Conservation (phyloP, 2,329 filamentous ascomycete species). For the Venturia asperata region DNA sequence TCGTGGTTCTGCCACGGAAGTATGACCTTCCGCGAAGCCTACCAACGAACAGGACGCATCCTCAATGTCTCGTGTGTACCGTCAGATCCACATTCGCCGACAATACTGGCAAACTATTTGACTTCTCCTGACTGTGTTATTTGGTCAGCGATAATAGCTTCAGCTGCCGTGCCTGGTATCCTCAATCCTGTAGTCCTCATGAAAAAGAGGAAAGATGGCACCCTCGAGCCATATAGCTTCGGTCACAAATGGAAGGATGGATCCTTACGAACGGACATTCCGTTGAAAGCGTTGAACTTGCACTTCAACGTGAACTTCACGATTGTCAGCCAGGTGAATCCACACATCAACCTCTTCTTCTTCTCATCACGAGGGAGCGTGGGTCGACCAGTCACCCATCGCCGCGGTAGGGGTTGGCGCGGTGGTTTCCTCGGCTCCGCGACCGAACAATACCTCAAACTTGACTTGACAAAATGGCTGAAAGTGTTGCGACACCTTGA, state of each 20-base stretch:
- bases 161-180: conserved; percentile 91
- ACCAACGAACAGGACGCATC: conserved; percentile 85
- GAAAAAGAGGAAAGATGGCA: conserved; percentile 72
- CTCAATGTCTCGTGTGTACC: conserved; percentile 95
- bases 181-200: conserved; percentile 91
- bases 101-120: conserved; percentile 90
- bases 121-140: conserved; percentile 96
- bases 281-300: conserved; percentile 84
- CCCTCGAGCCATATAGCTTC: conserved; percentile 82
- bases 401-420: conserved; percentile 87
- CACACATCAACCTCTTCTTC: conserved; percentile 98
- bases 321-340: conserved; percentile 82
- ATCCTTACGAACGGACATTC: conserved; percentile 87
- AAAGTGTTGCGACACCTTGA: conserved; percentile 90
- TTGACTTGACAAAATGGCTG: conserved; percentile 96
- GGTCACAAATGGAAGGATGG: conserved; percentile 99
- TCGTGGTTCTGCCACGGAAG: conserved; percentile 88
- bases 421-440: conserved; percentile 91
- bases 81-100: conserved; percentile 85
- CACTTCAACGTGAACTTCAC: conserved; percentile 99
- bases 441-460: conserved; percentile 88
- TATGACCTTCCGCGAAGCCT: conserved; percentile 91
- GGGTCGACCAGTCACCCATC: conserved; percentile 87
- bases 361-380: conserved; percentile 91
- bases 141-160: conserved; percentile 93